Conservation (phyloP, 768 basidiomycete genomes). For the Coprinopsis strossmayeri region DNA sequence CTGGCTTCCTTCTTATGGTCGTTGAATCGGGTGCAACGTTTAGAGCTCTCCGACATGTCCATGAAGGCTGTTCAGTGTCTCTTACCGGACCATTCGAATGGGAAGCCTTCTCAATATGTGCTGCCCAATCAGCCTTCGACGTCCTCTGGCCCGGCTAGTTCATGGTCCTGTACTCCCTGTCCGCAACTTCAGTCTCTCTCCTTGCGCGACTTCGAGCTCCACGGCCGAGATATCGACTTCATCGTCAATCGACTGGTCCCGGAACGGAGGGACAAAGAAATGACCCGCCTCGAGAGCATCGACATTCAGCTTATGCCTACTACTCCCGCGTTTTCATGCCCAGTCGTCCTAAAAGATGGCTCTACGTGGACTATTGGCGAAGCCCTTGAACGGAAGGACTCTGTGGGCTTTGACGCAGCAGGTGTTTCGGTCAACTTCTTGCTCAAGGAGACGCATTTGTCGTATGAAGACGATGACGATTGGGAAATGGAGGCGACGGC, state of each 20-base stretch:
- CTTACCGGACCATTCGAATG: conserved; percentile 5
- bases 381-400: conserved; percentile 16
- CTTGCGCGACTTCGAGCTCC: conserved; percentile 21
- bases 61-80: conserved; percentile 25
- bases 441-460: too few relatives aligned
- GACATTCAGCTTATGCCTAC: conserved; percentile 24
- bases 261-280: conserved; percentile 20
- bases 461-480: conserved; percentile 16
- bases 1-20: conserved; percentile 26
- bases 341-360: conserved; percentile 12
- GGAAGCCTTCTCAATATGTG: neutral
- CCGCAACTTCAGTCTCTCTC: conserved; percentile 26
- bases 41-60: conserved; percentile 31
- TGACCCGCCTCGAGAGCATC: conserved; percentile 19
- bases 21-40: conserved; percentile 20
- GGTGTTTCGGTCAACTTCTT: conserved; percentile 4
- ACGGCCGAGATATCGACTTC: conserved; percentile 20
- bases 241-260: conserved; percentile 20
- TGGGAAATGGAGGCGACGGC: conserved; percentile 28
- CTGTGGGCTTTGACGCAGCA: conserved; percentile 5
- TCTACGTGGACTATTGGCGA: conserved; percentile 13
- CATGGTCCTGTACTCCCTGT: conserved; percentile 24
- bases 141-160: conserved; percentile 1
- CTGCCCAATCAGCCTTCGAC: conserved; percentile 13
- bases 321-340: conserved; percentile 13